Evolutionary conservation across 441 rosid genomes (phyloP), one percentile per base, ranked within the genome.

Genomic region (Erysimum cheiri): DNA sequence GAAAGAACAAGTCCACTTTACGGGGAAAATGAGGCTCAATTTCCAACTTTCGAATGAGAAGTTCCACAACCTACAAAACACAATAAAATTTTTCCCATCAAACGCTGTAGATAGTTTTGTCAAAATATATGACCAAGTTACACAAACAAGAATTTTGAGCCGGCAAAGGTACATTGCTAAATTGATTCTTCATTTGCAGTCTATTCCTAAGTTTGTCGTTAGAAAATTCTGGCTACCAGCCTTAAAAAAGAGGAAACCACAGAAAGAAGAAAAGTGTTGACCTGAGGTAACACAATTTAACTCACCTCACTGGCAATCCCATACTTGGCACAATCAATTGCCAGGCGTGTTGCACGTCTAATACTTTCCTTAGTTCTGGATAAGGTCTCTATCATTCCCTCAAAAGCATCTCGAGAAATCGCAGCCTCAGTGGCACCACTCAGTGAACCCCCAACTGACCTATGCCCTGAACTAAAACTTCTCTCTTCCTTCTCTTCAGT

Each of bases 321-420:
- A 69, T 87, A 88, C 82, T 93, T 93, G 73, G 97, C 98, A 86
- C 99, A 96, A 65, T 91, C 98, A 75, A 96, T 87, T 44, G 98
- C 99, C 78, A 81, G 95, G 68, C 99, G 98, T 48, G 98, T 91
- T 50, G 99, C 98, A 60, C 98, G 99, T 52, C 98, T 96, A 11
- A 96, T 96, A 80, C 99, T 96, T 74, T 96, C 99, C 82, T 90
- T 96, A 39, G 98, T 91, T 86, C 98, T 90, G 8, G 98, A 96
- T 64, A 96, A 84, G 50, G 98, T 96, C 90, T 93, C 99, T 75
- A 93, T 82, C 99, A 96, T 96, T 65, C 98, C 99, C 84, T 96
- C 99, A 83, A 96, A 91, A 69, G 98, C 92, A 83, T 96, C 99
- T 39, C 98, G 93, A 59, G 98, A 87, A 79, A 93, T 97, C 64